These are phyloP conservation scores for Stygiomarasmius scandens DNA, from an alignment of 1,284 basidiomycete species.

Conservation along the genomic window DNA sequence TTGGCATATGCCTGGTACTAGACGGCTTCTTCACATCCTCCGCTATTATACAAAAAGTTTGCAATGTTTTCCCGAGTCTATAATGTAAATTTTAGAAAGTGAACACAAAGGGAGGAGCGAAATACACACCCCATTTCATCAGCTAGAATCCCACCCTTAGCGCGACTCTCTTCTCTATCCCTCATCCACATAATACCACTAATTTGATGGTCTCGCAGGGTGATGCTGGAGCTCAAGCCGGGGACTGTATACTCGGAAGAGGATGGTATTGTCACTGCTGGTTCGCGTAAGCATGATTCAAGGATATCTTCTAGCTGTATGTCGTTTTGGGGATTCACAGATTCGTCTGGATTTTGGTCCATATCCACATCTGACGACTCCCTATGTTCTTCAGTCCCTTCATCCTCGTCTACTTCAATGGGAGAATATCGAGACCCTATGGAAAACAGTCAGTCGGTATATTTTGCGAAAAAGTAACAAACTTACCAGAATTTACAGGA, in stretches of 20 bases:
- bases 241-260: too few species aligned
- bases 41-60: neutral
- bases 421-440: neutral
- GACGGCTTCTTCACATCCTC: neutral
- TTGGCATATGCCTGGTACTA: neutral
- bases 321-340: too few species aligned
- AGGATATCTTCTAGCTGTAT: too few species aligned
- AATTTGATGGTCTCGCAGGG: neutral
- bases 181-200: neutral
- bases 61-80: neutral
- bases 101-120: neutral
- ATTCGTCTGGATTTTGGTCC: too few species aligned
- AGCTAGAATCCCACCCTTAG: neutral
- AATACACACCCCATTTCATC: neutral
- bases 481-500: too few species aligned
- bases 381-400: too few species aligned
- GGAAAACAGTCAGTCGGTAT: too few species aligned
- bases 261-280: too few species aligned
- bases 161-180: neutral
- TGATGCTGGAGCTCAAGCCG: neutral
- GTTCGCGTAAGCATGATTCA: too few species aligned
- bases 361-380: too few species aligned
- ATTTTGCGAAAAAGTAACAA: too few species aligned
- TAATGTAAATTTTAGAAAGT: neutral
- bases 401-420: too few species aligned